A percentile compares a stretch with the other conserved stretches of the same genome.
Conservation (phyloP, 2,329 filamentous ascomycete genomes). For the Nemania diffusa region DNA sequence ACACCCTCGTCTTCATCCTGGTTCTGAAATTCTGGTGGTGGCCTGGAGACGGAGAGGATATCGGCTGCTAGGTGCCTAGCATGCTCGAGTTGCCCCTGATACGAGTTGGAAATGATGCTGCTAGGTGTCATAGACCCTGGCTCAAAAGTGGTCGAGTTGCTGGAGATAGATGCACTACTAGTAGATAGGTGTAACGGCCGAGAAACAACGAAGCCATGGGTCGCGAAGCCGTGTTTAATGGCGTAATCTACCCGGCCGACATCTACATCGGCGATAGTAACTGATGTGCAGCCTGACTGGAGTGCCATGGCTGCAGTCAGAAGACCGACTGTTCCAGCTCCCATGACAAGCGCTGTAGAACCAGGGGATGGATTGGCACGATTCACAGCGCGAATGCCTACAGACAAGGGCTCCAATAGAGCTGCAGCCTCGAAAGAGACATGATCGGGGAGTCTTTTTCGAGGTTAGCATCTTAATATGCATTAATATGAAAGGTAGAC, state of each 20-base stretch:
- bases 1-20: conserved; percentile 72
- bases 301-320: conserved; percentile 71
- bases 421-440: conserved; percentile 69
- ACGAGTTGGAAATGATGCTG: conserved; percentile 58
- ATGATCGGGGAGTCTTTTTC: conserved; percentile 63
- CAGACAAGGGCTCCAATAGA: conserved; percentile 69
- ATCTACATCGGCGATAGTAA: conserved; percentile 71
- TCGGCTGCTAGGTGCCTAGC: conserved; percentile 62
- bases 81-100: conserved; percentile 59
- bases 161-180: conserved; percentile 56
- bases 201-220: conserved; percentile 66
- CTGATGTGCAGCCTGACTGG: conserved; percentile 66
- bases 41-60: conserved; percentile 57
- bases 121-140: conserved; percentile 56
- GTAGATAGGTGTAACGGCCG: conserved; percentile 56
- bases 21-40: conserved; percentile 47
- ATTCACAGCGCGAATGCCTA: conserved; percentile 70
- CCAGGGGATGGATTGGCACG: conserved; percentile 63
- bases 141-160: conserved; percentile 52
- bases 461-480: conserved; percentile 33
- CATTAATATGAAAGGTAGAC: conserved; percentile 12
- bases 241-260: conserved; percentile 69
- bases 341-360: conserved; percentile 70
- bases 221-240: conserved; percentile 67
- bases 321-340: conserved; percentile 71